Conservation (phyloP, 257 asterid genomes). For the Gynochthodes officinalis region DNA sequence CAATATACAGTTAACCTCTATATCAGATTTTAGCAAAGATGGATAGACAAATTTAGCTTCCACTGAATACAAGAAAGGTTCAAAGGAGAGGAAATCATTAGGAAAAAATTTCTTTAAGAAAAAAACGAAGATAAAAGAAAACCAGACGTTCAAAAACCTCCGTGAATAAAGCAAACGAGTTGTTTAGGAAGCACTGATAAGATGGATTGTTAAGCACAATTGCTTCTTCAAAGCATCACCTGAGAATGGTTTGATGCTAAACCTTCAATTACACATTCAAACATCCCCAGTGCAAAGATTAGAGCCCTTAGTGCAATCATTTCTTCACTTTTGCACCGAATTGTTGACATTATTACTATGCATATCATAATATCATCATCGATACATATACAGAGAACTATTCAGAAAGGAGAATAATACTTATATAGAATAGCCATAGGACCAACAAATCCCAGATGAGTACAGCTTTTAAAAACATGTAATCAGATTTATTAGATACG, state of each 20-base stretch:
- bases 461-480: conserved; percentile 10
- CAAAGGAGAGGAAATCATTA: background rate
- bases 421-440: background rate
- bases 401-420: background rate
- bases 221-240: background rate
- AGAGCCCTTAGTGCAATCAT: background rate
- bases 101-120: background rate
- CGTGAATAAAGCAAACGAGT: background rate
- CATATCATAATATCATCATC: background rate
- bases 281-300: background rate
- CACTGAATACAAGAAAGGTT: background rate
- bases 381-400: background rate
- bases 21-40: background rate
- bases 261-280: background rate
- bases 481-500: background rate
- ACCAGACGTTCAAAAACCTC: background rate
- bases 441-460: background rate
- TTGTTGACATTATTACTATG: background rate
- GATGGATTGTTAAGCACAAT: background rate
- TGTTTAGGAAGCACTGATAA: background rate
- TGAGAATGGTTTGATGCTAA: background rate
- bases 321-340: conserved; percentile 10
- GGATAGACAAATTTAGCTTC: background rate
- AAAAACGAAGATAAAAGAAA: background rate
- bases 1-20: too few species aligned